A percentile compares a stretch with the other conserved stretches of the same genome.
phyloP scores from a whole-genome alignment of 352 stramenopile species.

The Phytophthora meadii region DNA sequence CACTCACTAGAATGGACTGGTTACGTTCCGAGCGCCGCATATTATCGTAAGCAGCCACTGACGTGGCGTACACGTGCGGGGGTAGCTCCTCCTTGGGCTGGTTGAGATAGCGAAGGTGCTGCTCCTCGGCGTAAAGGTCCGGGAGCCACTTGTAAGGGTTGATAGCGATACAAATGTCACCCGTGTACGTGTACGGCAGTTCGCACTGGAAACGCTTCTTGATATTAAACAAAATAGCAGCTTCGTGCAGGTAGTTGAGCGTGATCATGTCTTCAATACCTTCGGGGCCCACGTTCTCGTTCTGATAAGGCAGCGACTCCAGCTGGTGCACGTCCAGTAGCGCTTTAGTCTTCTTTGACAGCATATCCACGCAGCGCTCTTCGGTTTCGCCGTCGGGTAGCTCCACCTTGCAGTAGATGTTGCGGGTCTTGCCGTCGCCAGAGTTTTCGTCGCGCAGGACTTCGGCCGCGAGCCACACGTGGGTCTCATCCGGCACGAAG shows the following conservation, averaged over 20 bases:
- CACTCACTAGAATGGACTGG: slow-evolving; percentile 88
- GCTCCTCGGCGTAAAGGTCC: slow-evolving; percentile 86
- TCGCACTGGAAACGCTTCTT: slow-evolving; percentile 82
- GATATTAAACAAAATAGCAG: slow-evolving; percentile 91
- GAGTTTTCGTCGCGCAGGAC: slow-evolving; percentile 75
- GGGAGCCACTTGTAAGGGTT: slow-evolving; percentile 96
- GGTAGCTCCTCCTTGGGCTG: slow-evolving; percentile 79
- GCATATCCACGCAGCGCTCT: slow-evolving; percentile 76
- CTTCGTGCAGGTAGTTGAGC: slow-evolving; percentile 92
- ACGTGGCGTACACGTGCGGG: slow-evolving; percentile 84
- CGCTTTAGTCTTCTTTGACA: slow-evolving; percentile 74
- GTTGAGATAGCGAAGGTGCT: slow-evolving; percentile 79
- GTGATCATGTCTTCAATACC: slow-evolving; percentile 90
- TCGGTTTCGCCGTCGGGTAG: slow-evolving; percentile 53
- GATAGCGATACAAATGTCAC: slow-evolving; percentile 97
- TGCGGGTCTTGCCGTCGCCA: slow-evolving; percentile 63
- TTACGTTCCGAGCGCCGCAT: slow-evolving; percentile 77
- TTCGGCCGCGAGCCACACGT: slow-evolving; percentile 85
- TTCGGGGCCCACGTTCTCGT: slow-evolving; percentile 66
- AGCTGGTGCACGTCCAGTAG: slow-evolving; percentile 78
- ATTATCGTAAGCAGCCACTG: slow-evolving; percentile 78
- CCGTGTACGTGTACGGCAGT: slow-evolving; percentile 96
- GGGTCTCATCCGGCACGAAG: slow-evolving; percentile 87
- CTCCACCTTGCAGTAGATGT: slow-evolving; percentile 74
- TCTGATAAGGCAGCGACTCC: slow-evolving; percentile 86